phyloP scores from a whole-genome alignment of 148 eudicot genomes.

The Arctostaphylos glauca region DNA sequence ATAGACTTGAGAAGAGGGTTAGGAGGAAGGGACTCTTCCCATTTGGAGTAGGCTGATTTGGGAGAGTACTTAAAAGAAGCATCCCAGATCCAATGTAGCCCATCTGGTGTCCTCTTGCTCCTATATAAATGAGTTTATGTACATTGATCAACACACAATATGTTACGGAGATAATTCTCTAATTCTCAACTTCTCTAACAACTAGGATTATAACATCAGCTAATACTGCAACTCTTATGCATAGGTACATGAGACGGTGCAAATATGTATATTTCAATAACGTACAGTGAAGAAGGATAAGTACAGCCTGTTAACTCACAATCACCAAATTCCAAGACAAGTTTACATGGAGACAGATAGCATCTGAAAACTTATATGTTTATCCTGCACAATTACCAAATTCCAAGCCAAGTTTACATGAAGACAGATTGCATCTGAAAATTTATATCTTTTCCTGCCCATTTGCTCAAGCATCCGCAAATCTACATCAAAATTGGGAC shows the following conservation, averaged over 20 bases:
- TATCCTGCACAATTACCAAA: neutral
- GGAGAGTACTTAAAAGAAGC: too few relatives aligned
- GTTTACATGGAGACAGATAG: neutral
- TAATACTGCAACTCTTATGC: neutral
- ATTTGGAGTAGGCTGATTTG: too few relatives aligned
- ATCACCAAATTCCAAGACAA: neutral
- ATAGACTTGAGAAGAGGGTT: too few relatives aligned
- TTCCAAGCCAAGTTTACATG: neutral
- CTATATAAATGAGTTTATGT: too few relatives aligned
- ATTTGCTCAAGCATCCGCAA: slow-evolving; percentile 24
- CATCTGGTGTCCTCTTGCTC: too few relatives aligned
- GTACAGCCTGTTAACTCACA: neutral
- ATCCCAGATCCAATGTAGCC: too few relatives aligned
- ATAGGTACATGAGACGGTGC: too few relatives aligned
- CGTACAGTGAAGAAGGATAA: neutral
- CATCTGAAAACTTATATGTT: neutral
- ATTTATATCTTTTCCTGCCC: neutral
- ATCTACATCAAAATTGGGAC: slow-evolving; percentile 16
- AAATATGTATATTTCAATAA: neutral
- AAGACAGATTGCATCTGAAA: neutral
- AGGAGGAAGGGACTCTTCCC: too few relatives aligned
- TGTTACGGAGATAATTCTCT: too few relatives aligned
- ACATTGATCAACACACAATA: too few relatives aligned
- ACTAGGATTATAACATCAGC: neutral
- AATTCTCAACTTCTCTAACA: too few relatives aligned